These are phyloP conservation scores for Paxillus rubicundulus DNA, from an alignment of 768 basidiomycete genomes.

Conservation along the genomic window DNA sequence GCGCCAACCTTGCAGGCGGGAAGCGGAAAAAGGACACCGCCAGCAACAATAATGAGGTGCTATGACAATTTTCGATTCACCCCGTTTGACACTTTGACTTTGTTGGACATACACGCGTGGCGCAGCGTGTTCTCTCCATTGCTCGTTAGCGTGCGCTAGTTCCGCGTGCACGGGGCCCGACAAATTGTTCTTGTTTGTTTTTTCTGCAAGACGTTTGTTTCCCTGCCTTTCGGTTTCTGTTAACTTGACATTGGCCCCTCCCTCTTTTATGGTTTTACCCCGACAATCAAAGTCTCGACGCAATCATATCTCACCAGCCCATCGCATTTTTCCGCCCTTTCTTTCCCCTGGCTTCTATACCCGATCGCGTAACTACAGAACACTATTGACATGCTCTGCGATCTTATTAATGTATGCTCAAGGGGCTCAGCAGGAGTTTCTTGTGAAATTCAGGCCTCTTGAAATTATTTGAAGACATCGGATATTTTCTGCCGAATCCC, in stretches of 20 bases:
- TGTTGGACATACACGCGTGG: slow-evolving; percentile 16
- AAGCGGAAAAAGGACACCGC: slow-evolving; percentile 53
- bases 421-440: slow-evolving; percentile 8
- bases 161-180: slow-evolving; percentile 9
- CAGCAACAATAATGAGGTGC: slow-evolving; percentile 44
- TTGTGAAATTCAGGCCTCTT: slow-evolving; percentile 3
- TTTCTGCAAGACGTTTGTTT: slow-evolving; percentile 11
- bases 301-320: slow-evolving; percentile 9
- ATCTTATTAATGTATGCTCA: slow-evolving; percentile 33
- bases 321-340: slow-evolving; percentile 15
- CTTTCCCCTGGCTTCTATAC: slow-evolving; percentile 25
- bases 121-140: slow-evolving; percentile 9
- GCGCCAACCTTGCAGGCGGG: slow-evolving; percentile 38
- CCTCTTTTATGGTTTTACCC: slow-evolving; percentile 16
- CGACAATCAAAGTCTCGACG: slow-evolving; percentile 24
- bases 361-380: slow-evolving; percentile 28
- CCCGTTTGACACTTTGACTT: slow-evolving; percentile 17
- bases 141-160: slow-evolving; percentile 11
- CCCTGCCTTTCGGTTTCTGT: slow-evolving; percentile 3
- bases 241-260: slow-evolving; percentile 10
- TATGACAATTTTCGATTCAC: slow-evolving; percentile 19
- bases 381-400: slow-evolving; percentile 26
- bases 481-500: too few relatives aligned
- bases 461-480: too few relatives aligned
- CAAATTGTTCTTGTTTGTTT: slow-evolving; percentile 6